Percentiles rank a stretch among this genome's conserved stretches.
Conservation (phyloP, 352 stramenopile species). For the Globisporangium okanoganense region DNA sequence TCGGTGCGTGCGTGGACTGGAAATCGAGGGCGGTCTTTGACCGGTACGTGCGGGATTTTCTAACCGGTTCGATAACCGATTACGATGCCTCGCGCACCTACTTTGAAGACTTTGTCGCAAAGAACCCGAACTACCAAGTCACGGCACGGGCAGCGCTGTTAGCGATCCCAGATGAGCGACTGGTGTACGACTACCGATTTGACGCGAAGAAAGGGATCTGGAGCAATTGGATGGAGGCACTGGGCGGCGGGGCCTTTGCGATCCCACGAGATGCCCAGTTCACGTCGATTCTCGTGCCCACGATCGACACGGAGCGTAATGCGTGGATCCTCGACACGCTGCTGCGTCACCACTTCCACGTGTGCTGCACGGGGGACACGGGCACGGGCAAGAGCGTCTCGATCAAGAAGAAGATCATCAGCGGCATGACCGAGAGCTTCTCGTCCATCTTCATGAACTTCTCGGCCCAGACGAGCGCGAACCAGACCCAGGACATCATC, state of each 20-base stretch:
- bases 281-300: constrained; percentile 90
- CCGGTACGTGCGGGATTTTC: constrained; percentile 73
- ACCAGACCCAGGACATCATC: constrained; percentile 94
- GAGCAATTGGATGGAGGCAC: constrained; percentile 70
- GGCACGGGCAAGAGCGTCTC: constrained; percentile 93
- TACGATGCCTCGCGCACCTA: constrained; percentile 34
- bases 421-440: constrained; percentile 72
- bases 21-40: constrained; percentile 84
- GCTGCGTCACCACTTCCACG: constrained; percentile 84
- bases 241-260: constrained; percentile 26
- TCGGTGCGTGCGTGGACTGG: constrained; percentile 89
- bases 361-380: constrained; percentile 90
- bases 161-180: constrained; percentile 49
- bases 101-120: constrained; percentile 85
- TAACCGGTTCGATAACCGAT: constrained; percentile 33
- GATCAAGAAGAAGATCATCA: constrained; percentile 92
- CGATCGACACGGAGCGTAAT: constrained; percentile 91
- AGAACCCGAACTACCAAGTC: constrained; percentile 73
- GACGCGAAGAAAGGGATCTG: constrained; percentile 83
- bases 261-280: constrained; percentile 80
- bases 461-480: constrained; percentile 90
- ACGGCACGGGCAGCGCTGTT: constrained; percentile 28
- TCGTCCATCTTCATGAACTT: constrained; percentile 93
- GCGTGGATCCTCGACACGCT: constrained; percentile 90
- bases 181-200: constrained; percentile 92